Conservation (phyloP, 208 protist species). For the Acanthamoeba royreba region DNA sequence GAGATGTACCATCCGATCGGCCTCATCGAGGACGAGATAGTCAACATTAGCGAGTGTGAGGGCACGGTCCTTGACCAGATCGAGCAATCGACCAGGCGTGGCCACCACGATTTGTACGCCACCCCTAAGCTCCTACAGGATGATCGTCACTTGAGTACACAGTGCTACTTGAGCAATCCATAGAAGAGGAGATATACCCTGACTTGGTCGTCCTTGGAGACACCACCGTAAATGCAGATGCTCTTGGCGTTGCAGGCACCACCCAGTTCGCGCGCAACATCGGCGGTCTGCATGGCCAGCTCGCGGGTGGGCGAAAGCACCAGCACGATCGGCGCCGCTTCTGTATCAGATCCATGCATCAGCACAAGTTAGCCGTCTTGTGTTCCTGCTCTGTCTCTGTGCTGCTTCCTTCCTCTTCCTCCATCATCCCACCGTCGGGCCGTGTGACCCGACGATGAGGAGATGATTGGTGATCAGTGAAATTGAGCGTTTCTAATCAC, state of each 20-base stretch:
- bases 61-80: constrained; percentile 90
- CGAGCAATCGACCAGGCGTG: constrained; percentile 95
- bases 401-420: no score
- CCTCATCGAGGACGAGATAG: constrained; percentile 98
- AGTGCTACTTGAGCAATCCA: not conserved
- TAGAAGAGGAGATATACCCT: not conserved
- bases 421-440: not conserved
- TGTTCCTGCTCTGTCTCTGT: not conserved
- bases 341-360: not conserved
- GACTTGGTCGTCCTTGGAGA: constrained; percentile 29
- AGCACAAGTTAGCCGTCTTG: no score
- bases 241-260: not conserved
- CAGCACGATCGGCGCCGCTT: constrained; percentile 84
- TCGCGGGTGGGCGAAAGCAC: constrained; percentile 95
- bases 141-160: not conserved
- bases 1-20: constrained; percentile 90
- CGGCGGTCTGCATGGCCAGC: constrained; percentile 94
- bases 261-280: constrained; percentile 78
- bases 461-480: not conserved
- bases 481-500: no score
- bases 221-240: constrained; percentile 47
- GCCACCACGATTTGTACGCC: constrained; percentile 89
- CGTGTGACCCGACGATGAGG: not conserved
- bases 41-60: constrained; percentile 94
- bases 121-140: constrained; percentile 49